Evolutionary conservation across 2,329 filamentous ascomycete genomes (phyloP), one percentile per base, ranked within the genome.

Genomic region (Diaporthe batatas): DNA sequence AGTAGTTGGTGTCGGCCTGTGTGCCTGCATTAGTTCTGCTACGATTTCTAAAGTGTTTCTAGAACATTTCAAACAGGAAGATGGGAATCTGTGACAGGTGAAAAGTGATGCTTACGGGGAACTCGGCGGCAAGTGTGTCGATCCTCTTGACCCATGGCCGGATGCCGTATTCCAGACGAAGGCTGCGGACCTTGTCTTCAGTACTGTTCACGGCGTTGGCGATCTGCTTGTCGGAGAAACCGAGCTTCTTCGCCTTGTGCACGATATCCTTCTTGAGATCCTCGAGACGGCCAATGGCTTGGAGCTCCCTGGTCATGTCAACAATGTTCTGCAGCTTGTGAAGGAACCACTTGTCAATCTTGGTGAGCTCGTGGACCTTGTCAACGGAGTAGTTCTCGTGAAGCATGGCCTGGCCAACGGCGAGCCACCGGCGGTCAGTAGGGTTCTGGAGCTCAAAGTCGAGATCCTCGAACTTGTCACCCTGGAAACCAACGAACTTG

Each of bases 341-440:
- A 78, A 99, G 86, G 89, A 99, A 99, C 96, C 96, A 98, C 85
- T 97, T 98, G 87, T 98, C 96, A 79, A 99, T 99, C 89, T 98
- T 98, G 85, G 93, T 97, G 78, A 99, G 87, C 8, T 98, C 94
- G 81, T 98, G 95, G 21, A 99, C 89, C 82, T 90, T 91, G 76
- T 99, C 96, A 59, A 98, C 95, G 1, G 94, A 91, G 87, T 99
- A 99, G 83, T 93, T 93, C 85, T 98, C 95, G 86, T 98, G 95
- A 77, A 98, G 91, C 94, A 99, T 97, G 76, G 96, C 96, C 85
- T 98, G 95, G 58, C 96, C 96, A 80, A 99, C 95, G 76, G 96
- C 96, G 79, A 99, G 89, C 96, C 96, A 98, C 83, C 96, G 92
- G 79, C 96, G 94, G 83, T 99, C 96, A 29, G 95, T 98, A 25